Evolutionary conservation across 176 grass and related monocot genomes (phyloP).

Genomic region (Cenchrus purpureus): DNA sequence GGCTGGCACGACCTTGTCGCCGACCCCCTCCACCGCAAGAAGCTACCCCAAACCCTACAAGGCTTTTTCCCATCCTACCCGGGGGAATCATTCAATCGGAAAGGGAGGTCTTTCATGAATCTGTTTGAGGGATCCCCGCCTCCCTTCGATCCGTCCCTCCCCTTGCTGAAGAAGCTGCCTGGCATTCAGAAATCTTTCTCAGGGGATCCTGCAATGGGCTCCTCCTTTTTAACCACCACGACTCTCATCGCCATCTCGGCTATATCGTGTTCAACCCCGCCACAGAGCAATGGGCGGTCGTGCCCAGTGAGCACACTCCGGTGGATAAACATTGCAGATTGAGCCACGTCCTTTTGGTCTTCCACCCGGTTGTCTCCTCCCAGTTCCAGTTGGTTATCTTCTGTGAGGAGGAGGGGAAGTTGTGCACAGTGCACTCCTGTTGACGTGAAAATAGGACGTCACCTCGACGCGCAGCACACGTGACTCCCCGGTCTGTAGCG

Average conservation of each 20-base stretch:
- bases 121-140: no score
- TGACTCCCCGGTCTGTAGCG: no score
- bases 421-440: neutral
- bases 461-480: no score
- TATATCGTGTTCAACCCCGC: conserved; percentile 1
- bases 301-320: neutral
- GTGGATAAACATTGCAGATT: neutral
- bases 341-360: neutral
- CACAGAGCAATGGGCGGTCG: neutral
- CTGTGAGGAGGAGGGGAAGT: neutral
- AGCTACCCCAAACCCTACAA: neutral
- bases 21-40: neutral
- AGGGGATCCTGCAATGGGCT: neutral
- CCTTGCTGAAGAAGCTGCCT: neutral
- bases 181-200: neutral
- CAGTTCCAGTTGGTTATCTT: neutral
- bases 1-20: neutral
- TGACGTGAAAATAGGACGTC: no score
- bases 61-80: neutral
- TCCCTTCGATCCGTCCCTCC: neutral
- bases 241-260: neutral
- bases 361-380: neutral
- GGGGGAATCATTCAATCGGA: no score
- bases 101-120: no score
- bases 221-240: conserved; percentile 5